Percentiles rank a stretch among this genome's conserved stretches.
Evolutionary conservation across 1,284 basidiomycete genomes (phyloP).

Genomic region (Athelia sp.): DNA sequence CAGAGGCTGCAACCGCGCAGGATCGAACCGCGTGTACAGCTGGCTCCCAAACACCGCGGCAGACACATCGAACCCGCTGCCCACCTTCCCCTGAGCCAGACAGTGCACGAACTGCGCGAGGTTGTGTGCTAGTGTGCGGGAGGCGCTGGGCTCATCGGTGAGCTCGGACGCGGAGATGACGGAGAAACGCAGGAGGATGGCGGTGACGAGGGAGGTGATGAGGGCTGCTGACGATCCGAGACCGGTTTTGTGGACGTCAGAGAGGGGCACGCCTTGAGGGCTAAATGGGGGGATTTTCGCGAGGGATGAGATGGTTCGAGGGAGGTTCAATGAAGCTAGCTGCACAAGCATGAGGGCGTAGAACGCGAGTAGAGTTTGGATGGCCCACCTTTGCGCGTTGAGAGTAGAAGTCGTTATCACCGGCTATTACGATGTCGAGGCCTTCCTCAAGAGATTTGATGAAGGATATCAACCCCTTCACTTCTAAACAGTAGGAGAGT

Average conservation of each 20-base stretch:
- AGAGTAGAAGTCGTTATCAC: constrained; percentile 98
- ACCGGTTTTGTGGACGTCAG: constrained; percentile 94
- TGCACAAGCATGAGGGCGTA: constrained; percentile 21
- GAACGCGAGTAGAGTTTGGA: not conserved
- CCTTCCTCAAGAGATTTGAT: constrained; percentile 42
- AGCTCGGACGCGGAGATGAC: constrained; percentile 55
- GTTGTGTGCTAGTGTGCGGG: constrained; percentile 77
- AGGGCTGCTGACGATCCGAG: constrained; percentile 96
- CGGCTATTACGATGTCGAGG: constrained; percentile 78
- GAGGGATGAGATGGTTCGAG: constrained; percentile 59
- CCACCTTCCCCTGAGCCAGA: constrained; percentile 96
- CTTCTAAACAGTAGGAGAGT: constrained; percentile 57
- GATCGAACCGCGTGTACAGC: constrained; percentile 87
- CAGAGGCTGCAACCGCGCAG: constrained; percentile 59
- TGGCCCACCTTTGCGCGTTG: constrained; percentile 75
- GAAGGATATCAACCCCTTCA: constrained; percentile 42
- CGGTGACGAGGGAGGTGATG: constrained; percentile 90
- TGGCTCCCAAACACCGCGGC: constrained; percentile 95
- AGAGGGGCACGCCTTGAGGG: constrained; percentile 64
- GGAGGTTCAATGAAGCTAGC: constrained; percentile 59
- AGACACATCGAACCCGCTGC: constrained; percentile 95
- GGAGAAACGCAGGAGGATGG: constrained; percentile 76
- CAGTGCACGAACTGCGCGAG: constrained; percentile 96
- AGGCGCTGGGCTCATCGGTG: constrained; percentile 34
- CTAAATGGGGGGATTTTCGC: constrained; percentile 69